Evolutionary conservation across 169 alveolate genomes (phyloP).

Genomic region (Plasmodium inui): DNA sequence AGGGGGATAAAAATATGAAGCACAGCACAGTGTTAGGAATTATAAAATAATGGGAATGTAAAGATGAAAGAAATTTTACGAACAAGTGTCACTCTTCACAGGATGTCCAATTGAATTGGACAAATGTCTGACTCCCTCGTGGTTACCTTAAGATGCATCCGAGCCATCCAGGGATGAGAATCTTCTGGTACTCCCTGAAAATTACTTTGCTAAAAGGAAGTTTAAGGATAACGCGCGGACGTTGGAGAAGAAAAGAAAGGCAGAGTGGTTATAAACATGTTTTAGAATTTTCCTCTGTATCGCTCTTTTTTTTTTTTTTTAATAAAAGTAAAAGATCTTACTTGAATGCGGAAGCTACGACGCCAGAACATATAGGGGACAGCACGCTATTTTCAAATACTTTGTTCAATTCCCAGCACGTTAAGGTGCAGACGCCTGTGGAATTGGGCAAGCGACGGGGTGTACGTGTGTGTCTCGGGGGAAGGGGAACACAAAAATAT

Average conservation of each 20-base stretch:
- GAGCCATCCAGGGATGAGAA: conserved; percentile 54
- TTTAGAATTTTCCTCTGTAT: neutral
- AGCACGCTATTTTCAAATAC: neutral
- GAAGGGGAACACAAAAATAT: neutral
- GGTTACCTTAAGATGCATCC: conserved; percentile 58
- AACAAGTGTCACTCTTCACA: neutral
- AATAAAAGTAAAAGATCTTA: neutral
- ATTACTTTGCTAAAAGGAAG: neutral
- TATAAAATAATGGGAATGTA: neutral
- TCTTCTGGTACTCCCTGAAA: conserved; percentile 35
- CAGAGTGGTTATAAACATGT: neutral
- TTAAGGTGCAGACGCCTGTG: conserved; percentile 37
- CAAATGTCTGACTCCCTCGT: neutral
- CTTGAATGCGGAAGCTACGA: conserved; percentile 45
- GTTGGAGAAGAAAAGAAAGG: neutral
- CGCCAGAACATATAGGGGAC: conserved; percentile 36
- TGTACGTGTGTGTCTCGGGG: neutral
- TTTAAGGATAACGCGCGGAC: neutral
- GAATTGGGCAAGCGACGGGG: neutral
- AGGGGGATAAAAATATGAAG: neutral
- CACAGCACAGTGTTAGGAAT: neutral
- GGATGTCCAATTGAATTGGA: neutral
- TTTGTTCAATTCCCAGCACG: conserved; percentile 54
- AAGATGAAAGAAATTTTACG: neutral
- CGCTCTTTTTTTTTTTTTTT: neutral